Evolutionary conservation across 1,139 yeast genomes (phyloP).

Genomic region (Blastobotrys aristatus): DNA sequence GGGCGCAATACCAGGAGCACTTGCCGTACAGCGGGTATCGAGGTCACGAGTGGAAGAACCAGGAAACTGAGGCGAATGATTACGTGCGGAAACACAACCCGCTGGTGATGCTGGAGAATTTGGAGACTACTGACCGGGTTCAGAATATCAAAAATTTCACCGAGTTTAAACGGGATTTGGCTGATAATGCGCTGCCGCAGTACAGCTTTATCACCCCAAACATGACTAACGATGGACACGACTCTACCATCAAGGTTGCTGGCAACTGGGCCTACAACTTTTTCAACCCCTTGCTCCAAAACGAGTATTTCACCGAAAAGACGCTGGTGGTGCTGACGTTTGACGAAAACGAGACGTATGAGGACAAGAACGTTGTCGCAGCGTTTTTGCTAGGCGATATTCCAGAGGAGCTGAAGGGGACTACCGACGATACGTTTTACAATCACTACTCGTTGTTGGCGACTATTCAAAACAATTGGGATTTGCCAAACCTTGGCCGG

Average conservation of each 20-base stretch:
- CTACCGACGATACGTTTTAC: constrained; percentile 43
- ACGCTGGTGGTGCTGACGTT: constrained; percentile 44
- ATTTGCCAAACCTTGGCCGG: constrained; percentile 44
- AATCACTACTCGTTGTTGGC: constrained; percentile 46
- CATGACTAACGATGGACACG: constrained; percentile 48
- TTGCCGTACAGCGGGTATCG: constrained; percentile 46
- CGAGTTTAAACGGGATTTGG: constrained; percentile 39
- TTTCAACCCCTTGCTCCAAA: constrained; percentile 40
- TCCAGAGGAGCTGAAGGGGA: constrained; percentile 38
- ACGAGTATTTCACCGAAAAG: constrained; percentile 42
- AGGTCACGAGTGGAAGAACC: constrained; percentile 44
- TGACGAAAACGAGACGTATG: constrained; percentile 43
- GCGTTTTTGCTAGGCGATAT: constrained; percentile 43
- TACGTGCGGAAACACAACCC: constrained; percentile 50
- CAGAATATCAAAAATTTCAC: constrained; percentile 44
- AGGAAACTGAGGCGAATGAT: constrained; percentile 40
- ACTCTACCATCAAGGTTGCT: constrained; percentile 41
- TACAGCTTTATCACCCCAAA: constrained; percentile 48
- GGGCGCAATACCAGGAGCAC: constrained; percentile 49
- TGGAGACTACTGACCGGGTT: constrained; percentile 35
- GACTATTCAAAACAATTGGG: constrained; percentile 46
- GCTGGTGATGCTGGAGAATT: constrained; percentile 39
- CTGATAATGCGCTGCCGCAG: constrained; percentile 41
- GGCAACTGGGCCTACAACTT: constrained; percentile 43
- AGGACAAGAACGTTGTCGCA: constrained; percentile 41